Conservation (phyloP, 2,329 filamentous ascomycete species). For the Penicillium sp. region DNA sequence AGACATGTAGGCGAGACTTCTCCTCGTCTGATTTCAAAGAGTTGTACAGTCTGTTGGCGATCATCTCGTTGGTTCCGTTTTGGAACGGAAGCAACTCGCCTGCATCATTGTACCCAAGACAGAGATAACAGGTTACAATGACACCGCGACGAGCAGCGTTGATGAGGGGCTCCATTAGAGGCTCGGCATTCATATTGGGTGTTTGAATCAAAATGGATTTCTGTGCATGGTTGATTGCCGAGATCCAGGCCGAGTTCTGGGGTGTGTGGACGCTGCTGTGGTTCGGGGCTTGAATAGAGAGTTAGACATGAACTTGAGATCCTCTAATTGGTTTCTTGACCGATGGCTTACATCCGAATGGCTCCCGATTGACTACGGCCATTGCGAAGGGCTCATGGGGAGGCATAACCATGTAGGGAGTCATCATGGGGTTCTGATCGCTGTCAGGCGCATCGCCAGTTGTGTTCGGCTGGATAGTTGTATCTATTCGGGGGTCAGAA, state of each 20-base stretch:
- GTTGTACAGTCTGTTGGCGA: slow-evolving; percentile 61
- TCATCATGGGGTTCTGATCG: slow-evolving; percentile 59
- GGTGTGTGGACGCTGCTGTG: slow-evolving; percentile 64
- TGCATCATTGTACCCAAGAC: slow-evolving; percentile 76
- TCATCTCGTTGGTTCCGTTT: slow-evolving; percentile 74
- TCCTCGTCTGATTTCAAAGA: slow-evolving; percentile 56
- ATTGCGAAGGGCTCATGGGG: slow-evolving; percentile 65
- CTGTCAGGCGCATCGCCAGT: slow-evolving; percentile 58
- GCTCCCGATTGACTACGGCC: slow-evolving; percentile 69
- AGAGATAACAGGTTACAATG: slow-evolving; percentile 70
- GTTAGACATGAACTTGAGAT: neutral
- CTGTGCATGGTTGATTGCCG: slow-evolving; percentile 66
- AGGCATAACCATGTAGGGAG: slow-evolving; percentile 63
- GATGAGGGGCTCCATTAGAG: slow-evolving; percentile 64
- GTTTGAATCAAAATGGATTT: slow-evolving; percentile 74
- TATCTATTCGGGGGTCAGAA: slow-evolving; percentile 40
- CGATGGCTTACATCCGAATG: slow-evolving; percentile 56
- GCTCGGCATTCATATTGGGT: slow-evolving; percentile 73
- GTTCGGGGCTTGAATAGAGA: slow-evolving; percentile 49
- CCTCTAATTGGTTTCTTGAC: neutral
- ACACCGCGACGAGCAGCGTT: slow-evolving; percentile 68
- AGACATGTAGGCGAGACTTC: slow-evolving; percentile 58
- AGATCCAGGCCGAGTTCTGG: slow-evolving; percentile 75
- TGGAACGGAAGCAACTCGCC: slow-evolving; percentile 76
- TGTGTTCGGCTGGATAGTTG: slow-evolving; percentile 56